These are phyloP conservation scores for Medicago lupulina DNA, from an alignment of 306 rosid genomes.

Conservation along the genomic window DNA sequence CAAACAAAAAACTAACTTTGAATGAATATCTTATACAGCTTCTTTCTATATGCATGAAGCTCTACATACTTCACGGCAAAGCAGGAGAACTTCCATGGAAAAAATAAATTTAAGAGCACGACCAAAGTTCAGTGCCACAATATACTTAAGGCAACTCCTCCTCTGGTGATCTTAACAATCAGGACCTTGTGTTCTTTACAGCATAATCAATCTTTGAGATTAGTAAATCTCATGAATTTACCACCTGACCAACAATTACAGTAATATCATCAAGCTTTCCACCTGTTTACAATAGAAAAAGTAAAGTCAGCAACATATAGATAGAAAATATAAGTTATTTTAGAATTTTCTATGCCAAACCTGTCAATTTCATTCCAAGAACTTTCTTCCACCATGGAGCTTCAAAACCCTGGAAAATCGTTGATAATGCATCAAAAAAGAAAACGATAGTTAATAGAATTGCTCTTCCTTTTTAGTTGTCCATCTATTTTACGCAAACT, in stretches of 20 bases:
- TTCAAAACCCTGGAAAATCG: constrained; percentile 73
- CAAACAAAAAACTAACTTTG: neutral
- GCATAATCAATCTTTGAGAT: constrained; percentile 26
- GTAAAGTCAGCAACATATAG: constrained; percentile 21
- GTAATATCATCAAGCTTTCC: constrained; percentile 93
- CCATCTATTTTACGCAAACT: neutral
- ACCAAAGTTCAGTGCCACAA: constrained; percentile 26
- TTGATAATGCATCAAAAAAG: constrained; percentile 10
- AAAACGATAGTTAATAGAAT: constrained; percentile 5
- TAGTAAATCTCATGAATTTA: constrained; percentile 56
- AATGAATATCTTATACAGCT: constrained; percentile 21
- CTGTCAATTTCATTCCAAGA: constrained; percentile 91
- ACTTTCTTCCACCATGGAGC: constrained; percentile 90
- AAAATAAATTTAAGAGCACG: constrained; percentile 34
- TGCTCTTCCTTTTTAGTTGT: neutral
- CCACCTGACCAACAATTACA: constrained; percentile 76
- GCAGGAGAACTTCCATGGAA: constrained; percentile 19
- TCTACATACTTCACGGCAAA: constrained; percentile 21
- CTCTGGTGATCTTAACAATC: constrained; percentile 24
- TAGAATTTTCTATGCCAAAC: constrained; percentile 40
- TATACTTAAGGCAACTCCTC: constrained; percentile 22
- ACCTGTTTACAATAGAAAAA: constrained; percentile 54
- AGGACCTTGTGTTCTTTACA: constrained; percentile 19
- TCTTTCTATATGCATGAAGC: constrained; percentile 28
- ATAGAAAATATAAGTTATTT: neutral